phyloP scores from a whole-genome alignment of 2,329 filamentous ascomycete genomes.

The Triangularia setosa region DNA sequence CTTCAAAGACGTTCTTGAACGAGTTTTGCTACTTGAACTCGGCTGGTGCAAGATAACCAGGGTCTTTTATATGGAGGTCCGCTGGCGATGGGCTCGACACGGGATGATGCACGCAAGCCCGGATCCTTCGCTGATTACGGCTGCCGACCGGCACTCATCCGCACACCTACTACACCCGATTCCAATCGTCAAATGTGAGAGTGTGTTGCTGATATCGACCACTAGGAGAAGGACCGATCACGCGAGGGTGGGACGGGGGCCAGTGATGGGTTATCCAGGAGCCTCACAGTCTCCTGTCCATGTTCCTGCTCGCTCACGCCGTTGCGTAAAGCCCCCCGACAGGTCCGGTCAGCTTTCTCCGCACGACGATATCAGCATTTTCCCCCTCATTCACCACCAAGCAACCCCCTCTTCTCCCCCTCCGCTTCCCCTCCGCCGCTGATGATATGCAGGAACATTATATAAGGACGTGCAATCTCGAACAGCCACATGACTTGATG shows the following conservation, averaged over 20 bases:
- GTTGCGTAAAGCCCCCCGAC: neutral
- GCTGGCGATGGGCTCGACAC: neutral
- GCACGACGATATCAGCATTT: neutral
- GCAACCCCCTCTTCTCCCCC: neutral
- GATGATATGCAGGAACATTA: conserved; percentile 1
- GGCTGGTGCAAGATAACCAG: conserved; percentile 1
- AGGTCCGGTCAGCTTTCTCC: neutral
- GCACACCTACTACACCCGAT: neutral
- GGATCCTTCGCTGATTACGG: conserved; percentile 6
- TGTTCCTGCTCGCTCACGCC: neutral
- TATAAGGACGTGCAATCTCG: neutral
- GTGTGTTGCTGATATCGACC: neutral
- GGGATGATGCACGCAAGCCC: conserved; percentile 7
- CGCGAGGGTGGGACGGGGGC: neutral
- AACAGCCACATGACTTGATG: neutral
- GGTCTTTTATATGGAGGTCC: neutral
- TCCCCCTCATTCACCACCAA: neutral
- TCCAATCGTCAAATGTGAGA: neutral
- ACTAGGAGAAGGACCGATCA: neutral
- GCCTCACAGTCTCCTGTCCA: neutral
- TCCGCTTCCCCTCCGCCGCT: neutral
- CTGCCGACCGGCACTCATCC: neutral
- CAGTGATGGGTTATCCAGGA: neutral
- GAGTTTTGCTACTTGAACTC: neutral
- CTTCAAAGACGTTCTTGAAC: neutral